Conservation (phyloP, 441 rosid species). For the Aquilaria agallochum region DNA sequence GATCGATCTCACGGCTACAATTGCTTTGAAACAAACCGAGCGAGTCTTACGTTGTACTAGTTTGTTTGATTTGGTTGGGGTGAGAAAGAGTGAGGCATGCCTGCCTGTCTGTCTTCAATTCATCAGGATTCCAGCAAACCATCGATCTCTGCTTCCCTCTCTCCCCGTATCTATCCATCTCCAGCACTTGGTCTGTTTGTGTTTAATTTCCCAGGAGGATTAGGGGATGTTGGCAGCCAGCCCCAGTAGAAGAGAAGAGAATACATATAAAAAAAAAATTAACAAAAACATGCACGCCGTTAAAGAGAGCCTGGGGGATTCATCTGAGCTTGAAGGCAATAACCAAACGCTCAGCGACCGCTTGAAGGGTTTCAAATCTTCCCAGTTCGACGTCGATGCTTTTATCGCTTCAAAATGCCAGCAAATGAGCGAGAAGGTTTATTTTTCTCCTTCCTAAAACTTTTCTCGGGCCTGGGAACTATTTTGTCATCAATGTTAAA, state of each 20-base stretch:
- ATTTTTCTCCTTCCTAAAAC: background rate
- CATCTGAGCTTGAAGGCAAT: conserved; percentile 50
- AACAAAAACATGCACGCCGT: conserved; percentile 14
- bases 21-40: conserved; percentile 11
- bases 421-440: conserved; percentile 75
- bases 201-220: background rate
- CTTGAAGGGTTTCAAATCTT: conserved; percentile 64
- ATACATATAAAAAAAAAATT: too few species aligned
- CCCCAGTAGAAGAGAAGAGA: background rate
- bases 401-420: conserved; percentile 65
- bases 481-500: background rate
- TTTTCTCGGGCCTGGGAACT: too few species aligned
- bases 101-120: background rate
- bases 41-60: conserved; percentile 8
- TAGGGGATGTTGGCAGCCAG: background rate
- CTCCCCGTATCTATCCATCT: background rate
- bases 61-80: too few species aligned
- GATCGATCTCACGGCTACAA: background rate
- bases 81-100: background rate
- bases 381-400: conserved; percentile 56
- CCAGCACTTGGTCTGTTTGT: background rate
- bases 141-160: conserved; percentile 5
- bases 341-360: conserved; percentile 54
- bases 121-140: background rate
- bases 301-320: conserved; percentile 47